Conservation (phyloP, 495 filamentous ascomycete genomes). For the Amphirosellinia nigrospora region DNA sequence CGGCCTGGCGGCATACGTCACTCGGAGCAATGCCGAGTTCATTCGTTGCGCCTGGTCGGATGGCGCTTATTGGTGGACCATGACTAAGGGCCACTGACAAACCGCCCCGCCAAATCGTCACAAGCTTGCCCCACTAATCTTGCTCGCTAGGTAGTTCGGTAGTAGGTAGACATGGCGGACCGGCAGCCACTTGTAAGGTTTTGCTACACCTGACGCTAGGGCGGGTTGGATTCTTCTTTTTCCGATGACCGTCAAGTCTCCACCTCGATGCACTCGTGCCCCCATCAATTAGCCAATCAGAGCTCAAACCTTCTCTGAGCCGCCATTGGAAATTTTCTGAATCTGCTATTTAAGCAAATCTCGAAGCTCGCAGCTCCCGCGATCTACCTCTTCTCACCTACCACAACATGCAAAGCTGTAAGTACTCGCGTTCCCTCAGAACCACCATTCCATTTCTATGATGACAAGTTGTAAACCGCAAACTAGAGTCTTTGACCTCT, state of each 20-base stretch:
- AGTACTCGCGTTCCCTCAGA: conserved; percentile 26
- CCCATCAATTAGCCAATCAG: conserved; percentile 1
- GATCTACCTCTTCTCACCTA: conserved; percentile 22
- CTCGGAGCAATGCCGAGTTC: conserved; percentile 13
- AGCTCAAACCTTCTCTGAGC: conserved; percentile 5
- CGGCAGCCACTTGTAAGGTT: background rate
- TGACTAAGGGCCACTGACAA: conserved; percentile 7
- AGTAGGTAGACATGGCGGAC: too few species aligned
- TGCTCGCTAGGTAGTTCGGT: background rate
- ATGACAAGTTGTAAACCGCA: conserved; percentile 82
- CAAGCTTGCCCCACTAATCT: too few species aligned
- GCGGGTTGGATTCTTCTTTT: conserved; percentile 11
- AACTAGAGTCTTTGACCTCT: conserved; percentile 99
- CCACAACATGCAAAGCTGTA: conserved; percentile 31
- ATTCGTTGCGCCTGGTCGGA: background rate
- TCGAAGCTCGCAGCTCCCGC: conserved; percentile 21
- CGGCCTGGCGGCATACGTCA: conserved; percentile 29
- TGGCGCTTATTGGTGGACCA: conserved; percentile 14
- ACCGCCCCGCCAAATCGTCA: too few species aligned
- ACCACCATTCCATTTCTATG: conserved; percentile 41
- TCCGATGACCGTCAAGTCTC: conserved; percentile 23
- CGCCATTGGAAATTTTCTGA: conserved; percentile 33
- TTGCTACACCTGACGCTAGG: background rate
- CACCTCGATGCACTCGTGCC: background rate
- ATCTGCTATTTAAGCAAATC: conserved; percentile 23